A percentile compares a stretch with the other conserved stretches of the same genome.
Evolutionary conservation across 2,329 filamentous ascomycete species (phyloP).

Genomic region (Fusarium abutilonis): DNA sequence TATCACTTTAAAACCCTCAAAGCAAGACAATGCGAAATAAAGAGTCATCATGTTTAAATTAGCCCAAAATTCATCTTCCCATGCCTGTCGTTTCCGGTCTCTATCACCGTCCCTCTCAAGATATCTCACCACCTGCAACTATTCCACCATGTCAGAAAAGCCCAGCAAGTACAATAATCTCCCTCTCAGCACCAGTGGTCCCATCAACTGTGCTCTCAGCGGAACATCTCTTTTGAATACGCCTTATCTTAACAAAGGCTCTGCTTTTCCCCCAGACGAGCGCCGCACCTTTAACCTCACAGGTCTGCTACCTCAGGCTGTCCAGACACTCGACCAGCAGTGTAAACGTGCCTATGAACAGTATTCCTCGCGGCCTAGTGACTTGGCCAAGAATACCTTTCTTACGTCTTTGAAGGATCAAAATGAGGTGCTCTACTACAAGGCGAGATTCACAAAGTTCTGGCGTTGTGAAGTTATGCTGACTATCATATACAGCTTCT

Average conservation of each 20-base stretch:
- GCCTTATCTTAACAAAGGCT: constrained; percentile 78
- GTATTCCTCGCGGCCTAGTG: constrained; percentile 69
- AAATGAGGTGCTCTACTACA: constrained; percentile 84
- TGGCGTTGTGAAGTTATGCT: constrained; percentile 17
- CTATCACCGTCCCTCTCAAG: constrained; percentile 1
- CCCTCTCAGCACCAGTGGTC: constrained; percentile 50
- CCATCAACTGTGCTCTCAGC: constrained; percentile 51
- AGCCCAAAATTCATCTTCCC: constrained; percentile 4
- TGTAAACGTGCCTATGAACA: constrained; percentile 82
- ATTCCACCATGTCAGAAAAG: constrained; percentile 27
- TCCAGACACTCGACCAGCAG: constrained; percentile 82
- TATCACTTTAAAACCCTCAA: background rate
- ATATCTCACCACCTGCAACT: constrained; percentile 3
- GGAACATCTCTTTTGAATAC: constrained; percentile 51
- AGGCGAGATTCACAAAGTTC: constrained; percentile 53
- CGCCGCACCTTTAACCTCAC: constrained; percentile 74
- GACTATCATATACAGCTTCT: constrained; percentile 64
- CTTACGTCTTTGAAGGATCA: constrained; percentile 86
- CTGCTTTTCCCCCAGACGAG: constrained; percentile 77
- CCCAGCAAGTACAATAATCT: constrained; percentile 48
- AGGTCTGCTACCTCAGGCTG: constrained; percentile 75
- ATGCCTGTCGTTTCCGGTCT: constrained; percentile 1
- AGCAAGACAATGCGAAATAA: background rate
- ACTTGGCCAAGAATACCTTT: constrained; percentile 87
- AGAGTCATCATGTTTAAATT: constrained; percentile 18